Conservation (phyloP, 768 basidiomycete genomes). For the Agaricus subrufescens region DNA sequence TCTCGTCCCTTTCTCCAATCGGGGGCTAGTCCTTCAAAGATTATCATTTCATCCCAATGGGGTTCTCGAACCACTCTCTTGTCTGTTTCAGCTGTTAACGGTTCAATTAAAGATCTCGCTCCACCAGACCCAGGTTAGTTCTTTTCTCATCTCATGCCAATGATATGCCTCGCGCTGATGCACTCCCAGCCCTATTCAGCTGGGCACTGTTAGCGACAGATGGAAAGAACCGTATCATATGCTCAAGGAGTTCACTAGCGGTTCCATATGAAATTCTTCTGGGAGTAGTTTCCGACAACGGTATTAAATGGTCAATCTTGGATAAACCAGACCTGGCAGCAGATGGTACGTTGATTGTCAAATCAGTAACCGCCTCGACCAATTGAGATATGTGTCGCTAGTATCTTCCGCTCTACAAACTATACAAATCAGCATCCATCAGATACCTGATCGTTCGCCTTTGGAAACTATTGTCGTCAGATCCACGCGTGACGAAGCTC, state of each 20-base stretch:
- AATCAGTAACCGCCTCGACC: background rate
- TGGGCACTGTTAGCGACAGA: conserved; percentile 55
- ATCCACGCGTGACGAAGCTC: conserved; percentile 15
- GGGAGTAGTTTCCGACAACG: conserved; percentile 24
- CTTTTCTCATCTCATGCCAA: background rate
- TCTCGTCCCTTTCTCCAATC: conserved; percentile 25
- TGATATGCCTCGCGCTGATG: conserved; percentile 18
- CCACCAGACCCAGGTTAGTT: conserved; percentile 3
- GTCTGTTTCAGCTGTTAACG: conserved; percentile 35
- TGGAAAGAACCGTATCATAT: conserved; percentile 36
- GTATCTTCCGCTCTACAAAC: conserved; percentile 36
- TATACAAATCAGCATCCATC: conserved; percentile 39
- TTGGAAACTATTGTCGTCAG: conserved; percentile 54
- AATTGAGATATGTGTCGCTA: conserved; percentile 15
- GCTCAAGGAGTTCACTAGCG: conserved; percentile 42
- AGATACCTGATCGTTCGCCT: conserved; percentile 44
- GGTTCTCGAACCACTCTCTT: conserved; percentile 49
- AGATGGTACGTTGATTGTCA: conserved; percentile 26
- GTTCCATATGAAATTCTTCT: conserved; percentile 47
- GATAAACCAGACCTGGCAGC: conserved; percentile 36
- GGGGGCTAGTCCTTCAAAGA: conserved; percentile 12
- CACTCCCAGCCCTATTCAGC: conserved; percentile 32
- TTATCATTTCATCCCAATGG: conserved; percentile 50
- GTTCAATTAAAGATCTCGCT: conserved; percentile 40
- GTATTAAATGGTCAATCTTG: conserved; percentile 33